These are phyloP conservation scores for Panellus pusillus DNA, from an alignment of 768 basidiomycete species.

Conservation along the genomic window DNA sequence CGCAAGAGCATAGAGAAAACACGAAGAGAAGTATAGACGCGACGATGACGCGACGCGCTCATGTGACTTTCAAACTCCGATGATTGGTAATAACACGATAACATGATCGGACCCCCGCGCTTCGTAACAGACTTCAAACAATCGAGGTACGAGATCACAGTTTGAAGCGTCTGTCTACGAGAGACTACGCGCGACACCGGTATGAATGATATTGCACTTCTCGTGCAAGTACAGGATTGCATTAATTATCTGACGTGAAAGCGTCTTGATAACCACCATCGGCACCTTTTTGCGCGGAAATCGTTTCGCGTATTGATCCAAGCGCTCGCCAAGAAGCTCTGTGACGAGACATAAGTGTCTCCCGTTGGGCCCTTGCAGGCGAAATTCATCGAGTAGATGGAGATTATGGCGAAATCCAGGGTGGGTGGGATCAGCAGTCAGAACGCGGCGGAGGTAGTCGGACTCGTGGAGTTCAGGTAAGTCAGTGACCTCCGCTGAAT, in stretches of 20 bases:
- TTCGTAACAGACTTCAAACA: no score
- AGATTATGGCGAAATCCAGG: conserved; percentile 70
- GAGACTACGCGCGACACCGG: no score
- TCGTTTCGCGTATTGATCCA: conserved; percentile 4
- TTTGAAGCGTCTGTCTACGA: no score
- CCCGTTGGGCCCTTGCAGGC: conserved; percentile 75
- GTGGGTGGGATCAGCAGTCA: conserved; percentile 11
- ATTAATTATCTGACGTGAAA: not conserved
- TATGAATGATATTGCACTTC: conserved; percentile 10
- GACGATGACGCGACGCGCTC: no score
- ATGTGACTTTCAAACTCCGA: no score
- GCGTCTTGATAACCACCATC: not conserved
- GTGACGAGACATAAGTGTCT: conserved; percentile 82
- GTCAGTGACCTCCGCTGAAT: conserved; percentile 8
- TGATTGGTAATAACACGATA: no score
- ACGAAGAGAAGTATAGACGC: no score
- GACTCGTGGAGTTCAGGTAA: conserved; percentile 2
- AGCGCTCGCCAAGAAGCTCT: conserved; percentile 61
- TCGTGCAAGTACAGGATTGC: conserved; percentile 8
- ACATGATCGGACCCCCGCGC: no score
- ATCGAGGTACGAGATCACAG: no score
- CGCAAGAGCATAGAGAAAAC: no score
- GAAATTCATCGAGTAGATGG: conserved; percentile 77
- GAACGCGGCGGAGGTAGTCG: conserved; percentile 6
- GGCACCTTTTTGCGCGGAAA: conserved; percentile 1